Base-by-base conservation (phyloP, 2,329 filamentous ascomycete species). In the Diaporthe sp. region DNA sequence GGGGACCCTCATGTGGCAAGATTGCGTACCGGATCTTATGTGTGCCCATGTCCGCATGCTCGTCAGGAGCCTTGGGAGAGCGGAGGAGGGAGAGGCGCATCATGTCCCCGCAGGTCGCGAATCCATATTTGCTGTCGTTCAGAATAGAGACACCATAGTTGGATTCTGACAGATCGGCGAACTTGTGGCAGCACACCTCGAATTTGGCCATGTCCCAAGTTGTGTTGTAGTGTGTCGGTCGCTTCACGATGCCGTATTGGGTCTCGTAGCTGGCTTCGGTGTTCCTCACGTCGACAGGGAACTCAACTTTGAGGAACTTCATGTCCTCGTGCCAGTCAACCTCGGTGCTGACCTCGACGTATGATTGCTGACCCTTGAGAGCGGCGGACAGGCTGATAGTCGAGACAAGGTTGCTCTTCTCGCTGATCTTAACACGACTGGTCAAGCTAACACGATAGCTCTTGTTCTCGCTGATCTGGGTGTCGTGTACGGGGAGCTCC, bases 271-370 rank as follows among this genome's bases (percentile, higher is more conserved):
- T 94, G 42, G 97, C 97, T 84, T 98, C 95, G 0, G 93, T 97
- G 84, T 96, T 98, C 78, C 92, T 91, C 76, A 98, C 89, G 79
- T 97, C 93, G 76, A 98, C 96, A 0, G 97, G 96, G 85, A 99
- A 99, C 82, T 99, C 97, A 68, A 98, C 96, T 87, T 99, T 99
- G 81, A 99, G 90, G 88, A 98, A 98, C 81, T 97, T 97, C 93
- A 97, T 98, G 17, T 92, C 95, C 83, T 99, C 97, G 78, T 93
- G 94, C 97, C 97, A 99, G 81, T 98, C 94, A n/a, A 98, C 94
- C 78, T 97, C 94, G 68, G 93, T 93, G 53, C 91, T 89, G 76
- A 96, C 92, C 77, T 97, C 94, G 22, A 98, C 89, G 77, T 91
- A 92, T 0, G 92, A 93, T 42, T 91, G 89, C 44, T 91, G 86